Evolutionary conservation across 2,329 filamentous ascomycete genomes (phyloP).

Genomic region (Fusarium redolens): DNA sequence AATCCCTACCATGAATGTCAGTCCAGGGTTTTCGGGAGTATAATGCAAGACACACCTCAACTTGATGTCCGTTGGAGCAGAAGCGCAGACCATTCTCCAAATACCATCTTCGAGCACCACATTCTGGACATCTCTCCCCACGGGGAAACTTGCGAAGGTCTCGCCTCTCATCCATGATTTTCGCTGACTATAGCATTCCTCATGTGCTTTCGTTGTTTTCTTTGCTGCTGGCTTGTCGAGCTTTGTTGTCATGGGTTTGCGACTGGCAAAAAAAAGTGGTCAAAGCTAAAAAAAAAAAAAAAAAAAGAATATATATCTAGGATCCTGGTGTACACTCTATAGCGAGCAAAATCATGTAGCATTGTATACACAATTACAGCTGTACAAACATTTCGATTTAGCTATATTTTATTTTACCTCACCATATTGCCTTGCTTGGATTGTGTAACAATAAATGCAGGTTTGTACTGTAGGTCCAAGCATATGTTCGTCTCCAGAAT

Average conservation of each 20-base stretch:
- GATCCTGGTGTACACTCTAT: neutral
- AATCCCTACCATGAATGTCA: slow-evolving; percentile 56
- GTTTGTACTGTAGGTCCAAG: neutral
- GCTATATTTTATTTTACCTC: neutral
- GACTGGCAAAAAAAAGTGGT: slow-evolving; percentile 23
- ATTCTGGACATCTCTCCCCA: slow-evolving; percentile 69
- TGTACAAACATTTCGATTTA: neutral
- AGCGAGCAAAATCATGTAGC: neutral
- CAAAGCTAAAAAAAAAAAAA: neutral
- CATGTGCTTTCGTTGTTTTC: neutral
- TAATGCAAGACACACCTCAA: slow-evolving; percentile 65
- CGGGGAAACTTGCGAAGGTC: slow-evolving; percentile 63
- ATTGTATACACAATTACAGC: neutral
- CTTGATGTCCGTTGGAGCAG: slow-evolving; percentile 83
- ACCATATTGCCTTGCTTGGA: neutral
- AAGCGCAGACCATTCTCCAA: slow-evolving; percentile 81
- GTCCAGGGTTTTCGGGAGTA: neutral
- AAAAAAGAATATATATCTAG: neutral
- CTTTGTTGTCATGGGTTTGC: slow-evolving; percentile 1
- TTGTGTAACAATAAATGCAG: neutral
- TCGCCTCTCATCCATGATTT: slow-evolving; percentile 54
- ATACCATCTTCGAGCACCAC: slow-evolving; percentile 78
- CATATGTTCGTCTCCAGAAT: neutral
- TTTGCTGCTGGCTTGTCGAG: neutral
- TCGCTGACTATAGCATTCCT: neutral